phyloP scores from a whole-genome alignment of 306 rosid genomes.

The Acacia confusa region DNA sequence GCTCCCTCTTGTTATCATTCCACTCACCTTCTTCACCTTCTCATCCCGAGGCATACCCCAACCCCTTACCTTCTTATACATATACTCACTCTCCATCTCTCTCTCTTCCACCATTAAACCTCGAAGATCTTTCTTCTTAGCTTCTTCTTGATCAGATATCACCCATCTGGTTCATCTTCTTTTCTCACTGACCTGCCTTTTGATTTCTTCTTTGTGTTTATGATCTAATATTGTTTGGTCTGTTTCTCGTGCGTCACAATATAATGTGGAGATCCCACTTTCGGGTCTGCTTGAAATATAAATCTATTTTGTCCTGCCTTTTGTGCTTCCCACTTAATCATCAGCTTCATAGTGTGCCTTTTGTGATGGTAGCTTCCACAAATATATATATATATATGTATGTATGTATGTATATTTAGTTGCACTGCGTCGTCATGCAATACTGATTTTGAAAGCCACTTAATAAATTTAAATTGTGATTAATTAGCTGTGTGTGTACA shows the following conservation, averaged over 20 bases:
- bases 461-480: constrained; percentile 35
- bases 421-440: constrained; percentile 34
- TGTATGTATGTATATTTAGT: constrained; percentile 8
- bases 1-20: constrained; percentile 93
- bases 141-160: not conserved
- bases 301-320: constrained; percentile 32
- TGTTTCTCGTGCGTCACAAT: constrained; percentile 19
- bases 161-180: not conserved
- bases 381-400: not conserved
- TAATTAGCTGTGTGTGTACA: constrained; percentile 22
- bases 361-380: constrained; percentile 12
- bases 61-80: constrained; percentile 42
- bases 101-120: not conserved
- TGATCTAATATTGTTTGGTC: constrained; percentile 16
- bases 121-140: not conserved
- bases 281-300: constrained; percentile 34
- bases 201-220: not conserved
- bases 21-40: constrained; percentile 95
- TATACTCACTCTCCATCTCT: constrained; percentile 28
- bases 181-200: not conserved
- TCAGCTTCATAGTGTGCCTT: constrained; percentile 24
- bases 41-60: constrained; percentile 76
- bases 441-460: constrained; percentile 43
- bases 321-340: constrained; percentile 38
- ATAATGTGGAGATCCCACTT: constrained; percentile 52